phyloP scores from a whole-genome alignment of 805 yeast genomes.

The Wickerhamiella brachini region DNA sequence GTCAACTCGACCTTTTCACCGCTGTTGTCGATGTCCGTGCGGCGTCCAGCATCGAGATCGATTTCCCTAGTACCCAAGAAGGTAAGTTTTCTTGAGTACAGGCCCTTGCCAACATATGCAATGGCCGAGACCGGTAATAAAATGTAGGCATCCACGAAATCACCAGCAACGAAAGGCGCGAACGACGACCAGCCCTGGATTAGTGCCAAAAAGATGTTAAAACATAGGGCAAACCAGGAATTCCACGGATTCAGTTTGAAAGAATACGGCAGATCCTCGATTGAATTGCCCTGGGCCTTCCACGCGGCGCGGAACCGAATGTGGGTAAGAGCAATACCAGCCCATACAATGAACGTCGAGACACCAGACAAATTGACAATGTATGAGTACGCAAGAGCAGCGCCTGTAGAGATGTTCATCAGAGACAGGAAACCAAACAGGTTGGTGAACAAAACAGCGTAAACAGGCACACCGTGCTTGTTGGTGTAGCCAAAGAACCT shows the following conservation, averaged over 20 bases:
- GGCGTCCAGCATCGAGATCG: slow-evolving; percentile 27
- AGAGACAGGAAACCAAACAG: slow-evolving; percentile 37
- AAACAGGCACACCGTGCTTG: slow-evolving; percentile 50
- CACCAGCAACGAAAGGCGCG: slow-evolving; percentile 43
- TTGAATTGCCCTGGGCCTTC: slow-evolving; percentile 26
- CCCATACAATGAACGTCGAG: slow-evolving; percentile 58
- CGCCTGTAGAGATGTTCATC: slow-evolving; percentile 44
- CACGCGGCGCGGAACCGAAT: slow-evolving; percentile 41
- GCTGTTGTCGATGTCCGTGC: slow-evolving; percentile 13
- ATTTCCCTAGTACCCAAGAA: slow-evolving; percentile 28
- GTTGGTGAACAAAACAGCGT: slow-evolving; percentile 42
- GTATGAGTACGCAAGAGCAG: slow-evolving; percentile 44
- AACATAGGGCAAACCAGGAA: slow-evolving; percentile 35
- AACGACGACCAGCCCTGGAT: slow-evolving; percentile 57
- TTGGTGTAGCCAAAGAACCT: slow-evolving; percentile 37
- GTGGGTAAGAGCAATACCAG: slow-evolving; percentile 41
- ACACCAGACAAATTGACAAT: slow-evolving; percentile 54
- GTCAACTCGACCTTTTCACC: neutral
- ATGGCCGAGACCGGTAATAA: slow-evolving; percentile 44
- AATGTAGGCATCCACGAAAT: slow-evolving; percentile 48
- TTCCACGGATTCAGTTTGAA: slow-evolving; percentile 39
- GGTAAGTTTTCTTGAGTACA: slow-evolving; percentile 27
- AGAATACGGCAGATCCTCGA: slow-evolving; percentile 37
- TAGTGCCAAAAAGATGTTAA: slow-evolving; percentile 39
- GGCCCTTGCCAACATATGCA: slow-evolving; percentile 26